Conservation (phyloP, 2,329 filamentous ascomycete genomes). For the Apiospora rasikravindrae region DNA sequence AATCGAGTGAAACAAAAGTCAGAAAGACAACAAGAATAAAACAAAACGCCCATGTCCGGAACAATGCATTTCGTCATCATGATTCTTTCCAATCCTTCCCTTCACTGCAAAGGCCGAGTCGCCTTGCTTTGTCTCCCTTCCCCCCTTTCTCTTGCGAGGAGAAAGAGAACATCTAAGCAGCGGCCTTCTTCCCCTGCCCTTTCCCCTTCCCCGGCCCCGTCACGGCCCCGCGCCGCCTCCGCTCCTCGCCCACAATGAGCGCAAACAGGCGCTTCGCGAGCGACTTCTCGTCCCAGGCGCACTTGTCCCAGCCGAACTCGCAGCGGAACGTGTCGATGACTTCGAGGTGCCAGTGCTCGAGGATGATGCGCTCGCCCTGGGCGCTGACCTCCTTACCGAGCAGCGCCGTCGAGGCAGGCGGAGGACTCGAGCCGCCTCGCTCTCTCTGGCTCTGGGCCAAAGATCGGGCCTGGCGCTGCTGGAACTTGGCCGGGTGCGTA, state of each 20-base stretch:
- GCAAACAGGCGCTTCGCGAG: conserved; percentile 60
- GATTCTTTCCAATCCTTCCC: not conserved
- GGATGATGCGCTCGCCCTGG: conserved; percentile 50
- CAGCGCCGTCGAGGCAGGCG: conserved; percentile 33
- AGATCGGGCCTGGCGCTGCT: conserved; percentile 29
- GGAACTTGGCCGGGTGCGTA: conserved; percentile 46
- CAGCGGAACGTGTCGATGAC: conserved; percentile 59
- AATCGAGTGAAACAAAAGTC: not conserved
- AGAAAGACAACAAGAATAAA: conserved; percentile 14
- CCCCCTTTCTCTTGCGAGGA: no score
- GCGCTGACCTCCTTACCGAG: conserved; percentile 56
- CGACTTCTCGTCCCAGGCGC: conserved; percentile 54
- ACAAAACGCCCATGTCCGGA: not conserved
- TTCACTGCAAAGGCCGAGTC: no score
- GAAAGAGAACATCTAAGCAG: no score
- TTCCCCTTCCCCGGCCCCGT: conserved; percentile 19
- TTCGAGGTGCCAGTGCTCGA: conserved; percentile 64
- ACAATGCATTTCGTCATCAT: not conserved
- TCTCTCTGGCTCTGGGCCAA: not conserved
- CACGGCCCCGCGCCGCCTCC: conserved; percentile 35
- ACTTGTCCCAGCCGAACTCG: conserved; percentile 45
- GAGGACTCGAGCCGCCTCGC: not conserved
- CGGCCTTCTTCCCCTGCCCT: conserved; percentile 11
- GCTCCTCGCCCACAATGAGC: conserved; percentile 57
- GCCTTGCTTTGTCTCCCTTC: no score